These are phyloP conservation scores for Scheffersomyces quercinus DNA, from an alignment of 1,139 yeast genomes.

Conservation along the genomic window DNA sequence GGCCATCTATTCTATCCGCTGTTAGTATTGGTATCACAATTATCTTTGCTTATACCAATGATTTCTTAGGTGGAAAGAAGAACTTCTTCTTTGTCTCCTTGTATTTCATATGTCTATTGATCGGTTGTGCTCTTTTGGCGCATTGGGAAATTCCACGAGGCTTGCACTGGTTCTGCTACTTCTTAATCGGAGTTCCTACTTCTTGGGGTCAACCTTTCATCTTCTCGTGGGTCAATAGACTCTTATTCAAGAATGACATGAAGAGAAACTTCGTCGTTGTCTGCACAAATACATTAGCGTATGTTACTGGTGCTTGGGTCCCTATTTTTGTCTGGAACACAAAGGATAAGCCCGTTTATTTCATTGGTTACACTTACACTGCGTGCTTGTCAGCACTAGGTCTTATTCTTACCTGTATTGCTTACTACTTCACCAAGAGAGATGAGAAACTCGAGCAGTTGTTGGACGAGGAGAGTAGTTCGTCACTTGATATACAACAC, in stretches of 20 bases:
- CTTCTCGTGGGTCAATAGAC: conserved; percentile 24
- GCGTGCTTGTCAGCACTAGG: conserved; percentile 22
- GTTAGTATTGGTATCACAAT: conserved; percentile 44
- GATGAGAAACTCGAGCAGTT: conserved; percentile 21
- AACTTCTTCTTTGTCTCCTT: conserved; percentile 37
- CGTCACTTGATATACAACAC: too few species aligned
- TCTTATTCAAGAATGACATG: conserved; percentile 20
- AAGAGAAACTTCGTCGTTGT: conserved; percentile 26
- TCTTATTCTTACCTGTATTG: conserved; percentile 19
- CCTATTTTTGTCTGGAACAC: conserved; percentile 29
- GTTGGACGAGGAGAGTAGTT: not conserved
- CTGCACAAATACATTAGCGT: conserved; percentile 23
- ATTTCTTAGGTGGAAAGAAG: conserved; percentile 42
- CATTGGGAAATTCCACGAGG: conserved; percentile 49
- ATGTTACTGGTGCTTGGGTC: conserved; percentile 25
- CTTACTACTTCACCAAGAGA: conserved; percentile 30
- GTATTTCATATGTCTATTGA: conserved; percentile 35
- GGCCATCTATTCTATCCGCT: conserved; percentile 50
- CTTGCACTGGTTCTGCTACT: conserved; percentile 51
- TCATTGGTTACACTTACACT: conserved; percentile 25
- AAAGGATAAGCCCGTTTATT: conserved; percentile 34
- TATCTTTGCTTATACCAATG: conserved; percentile 41
- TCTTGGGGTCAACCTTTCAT: conserved; percentile 29
- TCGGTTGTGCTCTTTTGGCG: conserved; percentile 46
- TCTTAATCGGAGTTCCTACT: conserved; percentile 48